A percentile compares a stretch with the other conserved stretches of the same genome.
phyloP scores from a whole-genome alignment of 257 asterid genomes.

The Solanum verrucosum region DNA sequence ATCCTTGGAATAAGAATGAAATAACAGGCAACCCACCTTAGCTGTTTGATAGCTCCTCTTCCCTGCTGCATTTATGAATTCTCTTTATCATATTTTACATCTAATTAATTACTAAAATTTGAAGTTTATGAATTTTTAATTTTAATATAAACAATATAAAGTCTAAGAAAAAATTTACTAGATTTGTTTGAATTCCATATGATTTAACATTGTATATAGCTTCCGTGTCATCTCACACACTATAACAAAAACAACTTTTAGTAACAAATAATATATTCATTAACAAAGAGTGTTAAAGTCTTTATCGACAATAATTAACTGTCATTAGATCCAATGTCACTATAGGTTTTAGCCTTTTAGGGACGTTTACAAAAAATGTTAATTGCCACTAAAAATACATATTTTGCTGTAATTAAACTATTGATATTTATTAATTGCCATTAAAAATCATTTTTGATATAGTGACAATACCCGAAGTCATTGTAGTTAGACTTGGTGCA shows the following conservation, averaged over 20 bases:
- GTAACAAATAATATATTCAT: too few relatives aligned
- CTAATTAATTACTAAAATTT: not conserved
- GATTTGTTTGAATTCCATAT: not conserved
- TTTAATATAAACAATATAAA: not conserved
- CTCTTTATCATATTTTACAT: not conserved
- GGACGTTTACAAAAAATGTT: too few relatives aligned
- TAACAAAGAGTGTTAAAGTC: too few relatives aligned
- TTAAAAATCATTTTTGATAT: too few relatives aligned
- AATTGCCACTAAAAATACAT: too few relatives aligned
- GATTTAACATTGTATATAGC: not conserved
- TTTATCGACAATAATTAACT: too few relatives aligned
- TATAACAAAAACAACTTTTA: too few relatives aligned
- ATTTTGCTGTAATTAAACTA: too few relatives aligned
- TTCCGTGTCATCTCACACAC: not conserved
- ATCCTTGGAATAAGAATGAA: not conserved
- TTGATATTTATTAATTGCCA: too few relatives aligned
- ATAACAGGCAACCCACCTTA: not conserved
- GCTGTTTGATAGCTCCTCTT: not conserved
- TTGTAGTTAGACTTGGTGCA: not conserved
- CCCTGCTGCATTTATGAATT: not conserved
- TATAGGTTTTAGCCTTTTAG: too few relatives aligned
- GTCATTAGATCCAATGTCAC: too few relatives aligned
- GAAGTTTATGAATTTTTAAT: not conserved
- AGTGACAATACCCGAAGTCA: not conserved
- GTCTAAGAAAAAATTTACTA: not conserved